These are phyloP conservation scores for Primulina tabacum DNA, from an alignment of 257 asterid species.

Conservation along the genomic window DNA sequence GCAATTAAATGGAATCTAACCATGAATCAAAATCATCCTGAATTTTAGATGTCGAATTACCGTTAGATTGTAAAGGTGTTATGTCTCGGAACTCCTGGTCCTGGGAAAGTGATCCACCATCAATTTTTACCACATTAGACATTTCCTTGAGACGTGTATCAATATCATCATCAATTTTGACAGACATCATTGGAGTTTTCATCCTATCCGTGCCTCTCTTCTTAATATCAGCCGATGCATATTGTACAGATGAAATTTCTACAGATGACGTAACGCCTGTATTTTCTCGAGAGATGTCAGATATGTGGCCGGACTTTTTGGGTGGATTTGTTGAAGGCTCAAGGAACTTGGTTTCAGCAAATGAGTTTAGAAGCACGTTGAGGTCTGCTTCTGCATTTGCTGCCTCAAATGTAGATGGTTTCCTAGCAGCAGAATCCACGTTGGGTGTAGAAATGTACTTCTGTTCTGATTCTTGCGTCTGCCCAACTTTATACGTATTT, in stretches of 20 bases:
- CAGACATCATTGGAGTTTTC: constrained; percentile 8
- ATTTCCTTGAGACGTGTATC: constrained; percentile 63
- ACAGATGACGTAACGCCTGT: constrained; percentile 15
- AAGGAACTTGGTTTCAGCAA: constrained; percentile 34
- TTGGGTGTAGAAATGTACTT: constrained; percentile 20
- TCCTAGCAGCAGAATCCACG: constrained; percentile 28
- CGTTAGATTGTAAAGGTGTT: constrained; percentile 23
- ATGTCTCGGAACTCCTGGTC: constrained; percentile 19
- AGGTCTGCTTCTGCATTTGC: constrained; percentile 73
- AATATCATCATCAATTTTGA: constrained; percentile 37
- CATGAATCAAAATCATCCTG: constrained; percentile 83
- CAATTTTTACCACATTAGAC: constrained; percentile 25
- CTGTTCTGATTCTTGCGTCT: constrained; percentile 13
- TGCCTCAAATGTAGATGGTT: constrained; percentile 41
- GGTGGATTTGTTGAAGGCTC: constrained; percentile 26
- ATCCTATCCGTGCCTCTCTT: constrained; percentile 26
- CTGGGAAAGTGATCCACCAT: constrained; percentile 11
- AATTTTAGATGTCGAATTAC: constrained; percentile 49
- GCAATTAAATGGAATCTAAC: constrained; percentile 58
- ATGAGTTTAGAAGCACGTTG: constrained; percentile 77
- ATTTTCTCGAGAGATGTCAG: constrained; percentile 9
- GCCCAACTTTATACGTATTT: constrained; percentile 23
- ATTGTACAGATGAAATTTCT: constrained; percentile 21
- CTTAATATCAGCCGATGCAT: constrained; percentile 21
- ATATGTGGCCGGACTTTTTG: constrained; percentile 13